These are phyloP conservation scores for Trichoderma koningii DNA, from an alignment of 2,329 filamentous ascomycete genomes.

Conservation along the genomic window DNA sequence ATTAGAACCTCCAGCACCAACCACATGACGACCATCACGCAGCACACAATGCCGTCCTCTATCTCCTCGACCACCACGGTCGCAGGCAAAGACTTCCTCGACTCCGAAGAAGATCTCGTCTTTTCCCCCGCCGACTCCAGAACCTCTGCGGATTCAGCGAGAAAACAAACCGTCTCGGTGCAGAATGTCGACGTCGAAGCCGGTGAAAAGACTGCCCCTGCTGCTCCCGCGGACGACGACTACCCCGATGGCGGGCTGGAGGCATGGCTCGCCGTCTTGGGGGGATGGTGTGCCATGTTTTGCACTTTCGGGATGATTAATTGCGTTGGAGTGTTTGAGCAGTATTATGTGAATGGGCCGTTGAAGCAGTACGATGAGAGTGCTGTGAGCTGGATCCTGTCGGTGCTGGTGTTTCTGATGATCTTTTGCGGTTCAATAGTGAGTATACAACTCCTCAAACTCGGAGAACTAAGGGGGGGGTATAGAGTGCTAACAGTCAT, in stretches of 20 bases:
- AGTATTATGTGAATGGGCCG: slow-evolving; percentile 56
- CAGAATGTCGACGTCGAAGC: slow-evolving; percentile 12
- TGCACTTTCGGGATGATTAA: slow-evolving; percentile 50
- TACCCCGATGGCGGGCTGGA: slow-evolving; percentile 61
- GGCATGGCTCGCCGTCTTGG: slow-evolving; percentile 60
- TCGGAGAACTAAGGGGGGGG: neutral
- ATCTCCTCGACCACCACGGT: neutral
- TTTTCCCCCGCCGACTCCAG: neutral
- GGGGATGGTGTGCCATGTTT: slow-evolving; percentile 48
- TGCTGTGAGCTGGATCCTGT: slow-evolving; percentile 62
- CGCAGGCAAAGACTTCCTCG: neutral
- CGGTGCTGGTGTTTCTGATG: slow-evolving; percentile 53
- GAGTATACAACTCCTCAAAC: slow-evolving; percentile 12
- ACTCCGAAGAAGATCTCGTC: neutral
- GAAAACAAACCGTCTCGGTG: no score
- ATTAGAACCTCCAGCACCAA: no score
- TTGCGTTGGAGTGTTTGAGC: slow-evolving; percentile 58
- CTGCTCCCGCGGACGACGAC: slow-evolving; percentile 41
- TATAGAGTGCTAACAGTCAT: neutral
- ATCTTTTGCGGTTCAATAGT: slow-evolving; percentile 53
- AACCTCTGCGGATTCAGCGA: neutral
- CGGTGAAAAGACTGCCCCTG: neutral
- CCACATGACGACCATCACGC: no score
- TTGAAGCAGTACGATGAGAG: slow-evolving; percentile 52
- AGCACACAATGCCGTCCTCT: neutral